A percentile compares a stretch with the other conserved stretches of the same genome.
Evolutionary conservation across 1,139 yeast genomes (phyloP).

Genomic region (Suzukiozyma palmioleophila): DNA sequence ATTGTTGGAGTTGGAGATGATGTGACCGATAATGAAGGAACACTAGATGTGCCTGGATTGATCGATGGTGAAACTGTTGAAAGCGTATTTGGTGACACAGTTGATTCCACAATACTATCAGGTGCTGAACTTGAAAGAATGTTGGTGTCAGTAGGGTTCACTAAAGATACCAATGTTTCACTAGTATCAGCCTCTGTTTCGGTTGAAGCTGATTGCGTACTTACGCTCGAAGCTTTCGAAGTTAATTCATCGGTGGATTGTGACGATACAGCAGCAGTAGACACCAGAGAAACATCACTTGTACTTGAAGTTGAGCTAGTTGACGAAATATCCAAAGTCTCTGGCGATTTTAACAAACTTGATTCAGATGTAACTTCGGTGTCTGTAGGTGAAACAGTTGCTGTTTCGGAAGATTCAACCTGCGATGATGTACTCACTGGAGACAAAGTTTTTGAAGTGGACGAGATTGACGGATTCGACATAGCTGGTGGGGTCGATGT

Average conservation of each 20-base stretch:
- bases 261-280: background rate
- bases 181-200: background rate
- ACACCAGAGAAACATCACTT: background rate
- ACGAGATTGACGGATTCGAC: background rate
- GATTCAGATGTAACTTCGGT: slow-evolving; percentile 2
- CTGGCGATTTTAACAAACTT: no score
- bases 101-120: background rate
- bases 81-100: background rate
- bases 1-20: slow-evolving; percentile 1
- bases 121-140: background rate
- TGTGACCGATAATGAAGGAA: slow-evolving; percentile 1
- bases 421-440: slow-evolving; percentile 3
- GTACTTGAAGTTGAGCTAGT: slow-evolving; percentile 3
- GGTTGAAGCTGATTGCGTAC: background rate
- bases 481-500: slow-evolving; percentile 3
- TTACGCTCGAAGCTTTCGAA: background rate
- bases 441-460: background rate
- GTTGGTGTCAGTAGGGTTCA: slow-evolving; percentile 1
- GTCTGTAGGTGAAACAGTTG: slow-evolving; percentile 4
- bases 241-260: background rate
- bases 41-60: background rate
- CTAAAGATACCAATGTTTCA: background rate
- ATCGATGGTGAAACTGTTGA: background rate
- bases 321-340: slow-evolving; percentile 4
- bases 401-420: background rate